phyloP scores from a whole-genome alignment of 495 filamentous ascomycete species.

The Recurvomyces mirabilis region DNA sequence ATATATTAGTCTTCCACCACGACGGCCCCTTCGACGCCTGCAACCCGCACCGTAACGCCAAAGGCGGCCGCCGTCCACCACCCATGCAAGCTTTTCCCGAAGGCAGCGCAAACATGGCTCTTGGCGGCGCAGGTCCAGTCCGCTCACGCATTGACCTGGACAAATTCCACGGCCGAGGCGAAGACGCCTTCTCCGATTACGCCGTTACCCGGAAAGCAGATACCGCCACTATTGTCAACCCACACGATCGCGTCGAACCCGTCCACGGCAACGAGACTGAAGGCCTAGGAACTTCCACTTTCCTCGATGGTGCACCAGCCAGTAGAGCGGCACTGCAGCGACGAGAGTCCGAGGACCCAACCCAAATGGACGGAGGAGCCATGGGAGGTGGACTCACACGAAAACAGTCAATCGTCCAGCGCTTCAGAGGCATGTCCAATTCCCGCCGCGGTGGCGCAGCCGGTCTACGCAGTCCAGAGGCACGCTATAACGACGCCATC shows the following conservation, averaged over 20 bases:
- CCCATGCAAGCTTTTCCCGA: constrained; percentile 96
- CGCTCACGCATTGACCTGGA: constrained; percentile 74
- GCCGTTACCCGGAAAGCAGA: constrained; percentile 26
- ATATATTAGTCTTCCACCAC: constrained; percentile 77
- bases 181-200: constrained; percentile 80
- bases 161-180: constrained; percentile 65
- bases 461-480: constrained; percentile 24
- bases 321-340: constrained; percentile 72
- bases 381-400: constrained; percentile 58
- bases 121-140: constrained; percentile 79
- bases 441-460: constrained; percentile 21
- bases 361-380: constrained; percentile 5
- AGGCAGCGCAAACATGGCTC: constrained; percentile 78
- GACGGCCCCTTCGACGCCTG: constrained; percentile 97
- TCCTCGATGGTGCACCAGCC: constrained; percentile 88
- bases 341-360: constrained; percentile 54
- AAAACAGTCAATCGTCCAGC: constrained; percentile 86
- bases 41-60: constrained; percentile 88
- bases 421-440: constrained; percentile 32
- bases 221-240: constrained; percentile 40
- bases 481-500: constrained; percentile 20
- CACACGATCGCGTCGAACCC: constrained; percentile 48
- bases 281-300: constrained; percentile 88
- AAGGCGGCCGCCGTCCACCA: constrained; percentile 67
- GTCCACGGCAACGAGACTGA: constrained; percentile 74